Evolutionary conservation across 2,329 filamentous ascomycete species (phyloP), one percentile per base, ranked within the genome.

Genomic region (Sporothrix luriei): DNA sequence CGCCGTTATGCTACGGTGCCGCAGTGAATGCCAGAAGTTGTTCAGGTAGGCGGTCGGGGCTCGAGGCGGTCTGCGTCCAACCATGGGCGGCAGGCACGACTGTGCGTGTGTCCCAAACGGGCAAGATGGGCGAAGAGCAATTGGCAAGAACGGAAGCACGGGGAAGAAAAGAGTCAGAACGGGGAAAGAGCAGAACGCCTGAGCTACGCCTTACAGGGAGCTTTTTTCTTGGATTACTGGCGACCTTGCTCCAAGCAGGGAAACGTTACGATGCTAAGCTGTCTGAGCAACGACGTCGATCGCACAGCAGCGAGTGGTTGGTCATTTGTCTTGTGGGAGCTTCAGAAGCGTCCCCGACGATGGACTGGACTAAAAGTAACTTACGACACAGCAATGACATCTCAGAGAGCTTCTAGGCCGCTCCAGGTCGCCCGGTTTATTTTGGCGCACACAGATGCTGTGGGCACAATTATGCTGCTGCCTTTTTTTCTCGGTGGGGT

Each of bases 141-240:
- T 19, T 48, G 13, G 13, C 49, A 54, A 54, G 48, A 62, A 29
- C 16, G 24, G 49, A n/a, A 52, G 49, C 11, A 52, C 5, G n/a
- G 19, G 21, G 48, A 61, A 51, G 54, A 59, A 24, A 10, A 49
- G 26, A 21, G 33, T 59, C 62, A 43, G 40, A 68, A 66, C 72
- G 61, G 66, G 57, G 43, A 68, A 68, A 57, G 57, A 68, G 24
- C 54, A 48, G 59, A 10, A 54, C 40, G 19, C 19, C 14, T 19
- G 13, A 19, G 13, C 14, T 13, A 46, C 40, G 40, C 11, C 40
- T 13, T 46, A 19, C 33, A n/a, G 24, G 43, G 21, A 14, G 40
- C 9, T 38, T 43, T 19, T 61, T 33, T 61, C 55, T 43, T 38
- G 7, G 33, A 40, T 59, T 4, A 55, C 16, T 59, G 55, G 55